A percentile compares a stretch with the other conserved stretches of the same genome.
Evolutionary conservation across 306 rosid species (phyloP).

Genomic region (Neltuma alba): DNA sequence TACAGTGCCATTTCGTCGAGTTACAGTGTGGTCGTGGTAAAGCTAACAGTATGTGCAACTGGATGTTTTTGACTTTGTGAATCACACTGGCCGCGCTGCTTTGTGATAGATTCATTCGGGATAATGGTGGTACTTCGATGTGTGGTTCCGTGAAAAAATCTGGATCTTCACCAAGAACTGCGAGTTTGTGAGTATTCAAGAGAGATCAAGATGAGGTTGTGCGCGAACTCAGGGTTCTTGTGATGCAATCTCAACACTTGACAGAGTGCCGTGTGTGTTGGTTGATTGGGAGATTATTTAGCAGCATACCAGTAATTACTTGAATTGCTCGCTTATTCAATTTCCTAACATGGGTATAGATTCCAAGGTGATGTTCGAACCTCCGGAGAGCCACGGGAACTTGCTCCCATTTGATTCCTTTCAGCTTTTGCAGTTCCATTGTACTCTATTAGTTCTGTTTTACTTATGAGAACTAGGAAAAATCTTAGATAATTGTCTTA

Average conservation of each 20-base stretch:
- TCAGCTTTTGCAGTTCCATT: no score
- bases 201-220: no score
- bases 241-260: neutral
- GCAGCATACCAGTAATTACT: no score
- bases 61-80: neutral
- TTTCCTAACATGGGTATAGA: neutral
- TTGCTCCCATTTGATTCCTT: neutral
- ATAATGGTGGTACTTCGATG: no score
- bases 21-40: rapidly evolving
- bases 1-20: neutral
- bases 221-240: no score
- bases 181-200: no score
- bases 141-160: no score
- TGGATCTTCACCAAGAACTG: no score
- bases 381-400: neutral
- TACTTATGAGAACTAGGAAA: no score
- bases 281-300: no score
- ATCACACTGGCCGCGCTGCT: neutral
- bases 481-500: no score
- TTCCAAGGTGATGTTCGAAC: neutral
- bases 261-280: neutral
- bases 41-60: neutral
- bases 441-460: no score
- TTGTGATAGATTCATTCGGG: neutral
- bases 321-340: neutral